These are phyloP conservation scores for Nyctanthes arbortristis DNA, from an alignment of 257 asterid species.

Conservation along the genomic window DNA sequence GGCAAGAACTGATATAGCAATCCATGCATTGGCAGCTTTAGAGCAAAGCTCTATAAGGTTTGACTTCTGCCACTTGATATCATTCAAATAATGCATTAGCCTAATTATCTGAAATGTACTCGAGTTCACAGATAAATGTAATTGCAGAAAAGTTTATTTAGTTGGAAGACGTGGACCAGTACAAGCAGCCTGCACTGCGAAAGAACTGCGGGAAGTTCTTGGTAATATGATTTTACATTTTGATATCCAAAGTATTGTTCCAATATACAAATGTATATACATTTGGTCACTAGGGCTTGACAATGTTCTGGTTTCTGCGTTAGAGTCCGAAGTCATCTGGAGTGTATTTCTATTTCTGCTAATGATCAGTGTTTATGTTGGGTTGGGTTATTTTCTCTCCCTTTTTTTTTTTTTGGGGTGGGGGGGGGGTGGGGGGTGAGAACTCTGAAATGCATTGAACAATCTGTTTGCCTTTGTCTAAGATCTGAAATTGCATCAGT, in stretches of 20 bases:
- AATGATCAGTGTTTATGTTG: slow-evolving; percentile 3
- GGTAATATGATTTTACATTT: slow-evolving; percentile 44
- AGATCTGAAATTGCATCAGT: neutral
- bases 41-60: slow-evolving; percentile 80
- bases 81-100: neutral
- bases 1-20: slow-evolving; percentile 79
- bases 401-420: too few species aligned
- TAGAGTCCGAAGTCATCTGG: neutral
- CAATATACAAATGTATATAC: too few species aligned
- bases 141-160: slow-evolving; percentile 79
- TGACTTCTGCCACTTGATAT: slow-evolving; percentile 16
- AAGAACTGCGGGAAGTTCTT: slow-evolving; percentile 86
- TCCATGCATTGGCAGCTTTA: slow-evolving; percentile 77
- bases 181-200: slow-evolving; percentile 94
- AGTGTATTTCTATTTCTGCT: slow-evolving; percentile 6
- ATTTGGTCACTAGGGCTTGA: neutral
- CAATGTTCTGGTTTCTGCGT: neutral
- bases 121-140: slow-evolving; percentile 17
- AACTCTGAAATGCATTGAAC: neutral
- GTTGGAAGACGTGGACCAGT: slow-evolving; percentile 99
- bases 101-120: slow-evolving; percentile 12
- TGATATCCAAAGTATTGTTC: neutral
- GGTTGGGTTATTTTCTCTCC: too few species aligned
- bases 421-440: too few species aligned
- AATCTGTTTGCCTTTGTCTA: neutral